A percentile compares a stretch with the other conserved stretches of the same genome.
These are phyloP conservation scores for Tricladium varicosporioides DNA, from an alignment of 2,329 filamentous ascomycete species.

Conservation along the genomic window DNA sequence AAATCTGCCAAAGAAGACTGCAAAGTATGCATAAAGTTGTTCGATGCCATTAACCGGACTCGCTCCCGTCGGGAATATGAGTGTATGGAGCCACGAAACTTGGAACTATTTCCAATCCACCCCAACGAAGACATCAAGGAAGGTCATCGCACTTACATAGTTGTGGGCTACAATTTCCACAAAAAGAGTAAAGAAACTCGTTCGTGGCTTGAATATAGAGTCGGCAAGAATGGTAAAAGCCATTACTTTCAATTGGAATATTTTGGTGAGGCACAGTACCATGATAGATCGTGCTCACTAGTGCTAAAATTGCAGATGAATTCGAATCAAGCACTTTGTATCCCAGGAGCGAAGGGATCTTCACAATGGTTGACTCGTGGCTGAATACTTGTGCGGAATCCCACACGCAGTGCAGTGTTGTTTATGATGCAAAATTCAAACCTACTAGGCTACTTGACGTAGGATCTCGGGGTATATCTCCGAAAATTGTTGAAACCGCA, in stretches of 20 bases:
- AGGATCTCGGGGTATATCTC: slow-evolving; percentile 1
- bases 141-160: neutral
- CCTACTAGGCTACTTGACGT: slow-evolving; percentile 20
- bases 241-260: slow-evolving; percentile 12
- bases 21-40: slow-evolving; percentile 8
- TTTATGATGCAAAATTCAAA: slow-evolving; percentile 12
- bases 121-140: neutral
- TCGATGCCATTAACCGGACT: neutral
- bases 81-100: neutral
- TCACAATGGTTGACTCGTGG: slow-evolving; percentile 13
- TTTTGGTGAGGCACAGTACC: slow-evolving; percentile 7
- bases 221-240: slow-evolving; percentile 5
- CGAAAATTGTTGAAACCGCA: neutral
- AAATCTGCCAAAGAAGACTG: slow-evolving; percentile 8
- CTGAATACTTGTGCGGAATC: slow-evolving; percentile 8
- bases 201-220: slow-evolving; percentile 8
- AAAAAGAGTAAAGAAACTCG: neutral
- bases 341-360: slow-evolving; percentile 4
- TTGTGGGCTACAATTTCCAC: neutral
- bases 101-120: neutral
- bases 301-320: neutral
- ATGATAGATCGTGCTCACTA: neutral
- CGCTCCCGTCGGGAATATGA: neutral
- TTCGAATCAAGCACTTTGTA: slow-evolving; percentile 5
- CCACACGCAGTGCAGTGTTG: slow-evolving; percentile 11